Evolutionary conservation across 2,329 filamentous ascomycete genomes (phyloP), one percentile per base, ranked within the genome.

Genomic region (Hypoxylon sp.): DNA sequence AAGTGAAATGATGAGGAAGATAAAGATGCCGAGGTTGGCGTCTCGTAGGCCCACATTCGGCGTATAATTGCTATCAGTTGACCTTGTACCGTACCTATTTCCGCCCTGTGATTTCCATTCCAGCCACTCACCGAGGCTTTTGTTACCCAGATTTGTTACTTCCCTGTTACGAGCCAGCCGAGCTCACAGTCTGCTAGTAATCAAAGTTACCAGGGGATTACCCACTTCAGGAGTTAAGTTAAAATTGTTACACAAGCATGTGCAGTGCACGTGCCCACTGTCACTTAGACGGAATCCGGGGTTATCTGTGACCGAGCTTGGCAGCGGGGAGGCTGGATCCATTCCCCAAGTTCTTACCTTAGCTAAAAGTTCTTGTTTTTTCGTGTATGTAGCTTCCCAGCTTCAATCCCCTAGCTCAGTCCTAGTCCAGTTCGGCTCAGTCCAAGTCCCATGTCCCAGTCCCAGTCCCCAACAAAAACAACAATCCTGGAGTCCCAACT

Each of bases 11-110:
- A 50, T 51, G 30, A 34, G 17, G 21, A 32, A 21, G 1, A 25
- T 11, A n/a, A n/a, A 68, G 65, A 68, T 68, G 65, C 65, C 65
- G 65, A 68, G 65, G 65, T 61, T 57, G 25, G 9, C 19, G n/a
- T 53, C 23, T 17, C n/a, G 19, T 23, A 28, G 61, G 21, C 51
- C 65, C 65, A 68, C 52, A 53, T 60, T 63, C 61, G 61, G 61
- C 32, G 41, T 64, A 17, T n/a, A 17, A 32, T 64, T 60, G 17
- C 23, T n/a, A 32, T 53, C 60, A 63, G 52, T 63, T 63, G 53
- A 63, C 60, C 48, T 38, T 34, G 17, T 43, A 5, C 21, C 21
- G 56, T 49, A 38, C 9, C 55, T 17, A 17, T 23, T 60, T 23
- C 45, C 32, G 45, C 21, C 30, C 28, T 45, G 38, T 51, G 46